phyloP scores from a whole-genome alignment of 305 asterid species.

The Withania somnifera region DNA sequence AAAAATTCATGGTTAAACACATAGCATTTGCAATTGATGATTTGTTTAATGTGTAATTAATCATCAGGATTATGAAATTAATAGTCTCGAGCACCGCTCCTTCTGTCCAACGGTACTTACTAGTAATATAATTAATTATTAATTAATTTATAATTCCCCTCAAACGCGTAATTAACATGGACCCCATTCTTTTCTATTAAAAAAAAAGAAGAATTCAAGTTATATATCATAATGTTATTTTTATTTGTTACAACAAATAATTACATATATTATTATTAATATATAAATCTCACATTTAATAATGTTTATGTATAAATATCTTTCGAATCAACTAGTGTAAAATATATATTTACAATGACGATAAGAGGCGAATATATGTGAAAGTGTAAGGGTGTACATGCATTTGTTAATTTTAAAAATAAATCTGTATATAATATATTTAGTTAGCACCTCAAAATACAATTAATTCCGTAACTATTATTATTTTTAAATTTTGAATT shows the following conservation, averaged over 20 bases:
- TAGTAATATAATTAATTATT: background rate
- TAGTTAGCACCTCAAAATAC: too few species aligned
- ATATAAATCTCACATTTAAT: background rate
- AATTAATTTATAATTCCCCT: background rate
- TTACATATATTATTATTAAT: background rate
- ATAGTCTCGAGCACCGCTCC: slow-evolving; percentile 41
- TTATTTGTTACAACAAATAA: background rate
- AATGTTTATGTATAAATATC: background rate
- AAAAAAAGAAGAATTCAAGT: background rate
- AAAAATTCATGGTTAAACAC: background rate
- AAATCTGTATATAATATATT: too few species aligned
- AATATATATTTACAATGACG: too few species aligned
- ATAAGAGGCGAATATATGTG: too few species aligned
- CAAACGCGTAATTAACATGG: slow-evolving; percentile 2
- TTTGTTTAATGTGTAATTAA: background rate
- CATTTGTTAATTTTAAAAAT: too few species aligned
- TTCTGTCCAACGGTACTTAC: slow-evolving; percentile 26
- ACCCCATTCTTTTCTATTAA: background rate
- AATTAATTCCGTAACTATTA: too few species aligned
- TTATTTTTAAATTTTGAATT: too few species aligned
- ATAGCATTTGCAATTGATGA: background rate
- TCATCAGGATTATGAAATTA: background rate
- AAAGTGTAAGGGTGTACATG: too few species aligned
- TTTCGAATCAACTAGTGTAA: background rate
- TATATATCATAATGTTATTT: background rate